Evolutionary conservation across 805 yeast species (phyloP).

Genomic region (Yueomyces sp.): DNA sequence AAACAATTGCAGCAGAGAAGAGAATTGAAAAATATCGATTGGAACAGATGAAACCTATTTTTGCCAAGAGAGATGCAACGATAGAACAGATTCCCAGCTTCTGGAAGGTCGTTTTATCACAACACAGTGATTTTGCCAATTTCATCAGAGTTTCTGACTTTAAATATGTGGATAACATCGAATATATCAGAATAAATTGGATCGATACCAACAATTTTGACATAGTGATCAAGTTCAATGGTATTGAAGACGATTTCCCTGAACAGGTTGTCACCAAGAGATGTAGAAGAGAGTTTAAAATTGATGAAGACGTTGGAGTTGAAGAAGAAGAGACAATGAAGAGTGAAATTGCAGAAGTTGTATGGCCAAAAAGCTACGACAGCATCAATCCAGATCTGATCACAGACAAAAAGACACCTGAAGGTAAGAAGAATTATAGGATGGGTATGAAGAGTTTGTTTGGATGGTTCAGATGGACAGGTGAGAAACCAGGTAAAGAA

Average conservation of each 20-base stretch:
- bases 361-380: constrained; percentile 61
- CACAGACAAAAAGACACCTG: constrained; percentile 30
- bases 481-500: constrained; percentile 61
- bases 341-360: constrained; percentile 40
- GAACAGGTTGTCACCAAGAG: constrained; percentile 46
- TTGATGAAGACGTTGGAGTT: constrained; percentile 3
- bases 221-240: constrained; percentile 45
- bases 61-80: constrained; percentile 40
- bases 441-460: constrained; percentile 74
- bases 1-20: constrained; percentile 45
- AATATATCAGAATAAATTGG: constrained; percentile 49
- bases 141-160: constrained; percentile 65
- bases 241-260: constrained; percentile 34
- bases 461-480: constrained; percentile 82
- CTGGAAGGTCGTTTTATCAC: constrained; percentile 80
- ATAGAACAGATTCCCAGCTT: constrained; percentile 51
- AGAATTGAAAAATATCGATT: constrained; percentile 43
- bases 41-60: constrained; percentile 41
- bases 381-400: constrained; percentile 41
- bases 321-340: constrained; percentile 31
- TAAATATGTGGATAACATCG: constrained; percentile 55
- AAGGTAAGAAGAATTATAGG: constrained; percentile 49
- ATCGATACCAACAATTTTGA: constrained; percentile 42
- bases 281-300: constrained; percentile 29
- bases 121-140: constrained; percentile 75